A percentile compares a stretch with the other conserved stretches of the same genome.
Conservation (phyloP, 352 stramenopile genomes). For the Achlya hypogyna region DNA sequence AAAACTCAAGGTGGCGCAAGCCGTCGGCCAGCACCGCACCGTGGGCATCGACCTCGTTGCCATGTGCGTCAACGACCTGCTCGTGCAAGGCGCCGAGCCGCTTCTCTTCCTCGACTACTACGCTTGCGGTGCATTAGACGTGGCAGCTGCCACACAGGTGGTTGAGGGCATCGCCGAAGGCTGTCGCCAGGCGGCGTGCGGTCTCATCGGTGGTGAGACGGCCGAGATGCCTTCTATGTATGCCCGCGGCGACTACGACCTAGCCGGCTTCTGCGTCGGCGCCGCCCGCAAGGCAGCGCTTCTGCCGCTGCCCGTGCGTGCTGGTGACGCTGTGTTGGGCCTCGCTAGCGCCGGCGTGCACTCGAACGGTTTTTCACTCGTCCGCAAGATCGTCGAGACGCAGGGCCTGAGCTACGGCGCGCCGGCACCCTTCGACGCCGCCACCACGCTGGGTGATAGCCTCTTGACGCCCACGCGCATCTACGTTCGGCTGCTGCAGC, state of each 20-base stretch:
- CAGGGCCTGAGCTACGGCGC: constrained; percentile 76
- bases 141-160: constrained; percentile 90
- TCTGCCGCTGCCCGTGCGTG: constrained; percentile 74
- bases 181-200: constrained; percentile 92
- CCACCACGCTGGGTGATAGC: constrained; percentile 88
- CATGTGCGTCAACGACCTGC: constrained; percentile 99
- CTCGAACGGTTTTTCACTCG: constrained; percentile 98
- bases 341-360: constrained; percentile 94
- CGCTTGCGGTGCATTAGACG: constrained; percentile 94
- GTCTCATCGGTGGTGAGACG: constrained; percentile 94
- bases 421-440: constrained; percentile 56
- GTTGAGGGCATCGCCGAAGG: constrained; percentile 97
- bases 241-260: constrained; percentile 95
- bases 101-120: constrained; percentile 99
- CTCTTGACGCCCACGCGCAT: constrained; percentile 96
- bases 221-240: constrained; percentile 99
- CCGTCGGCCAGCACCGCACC: constrained; percentile 89
- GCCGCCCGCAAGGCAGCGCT: constrained; percentile 86
- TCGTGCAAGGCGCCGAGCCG: constrained; percentile 97
- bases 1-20: constrained; percentile 90
- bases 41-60: constrained; percentile 98
- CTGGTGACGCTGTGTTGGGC: constrained; percentile 92
- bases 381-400: constrained; percentile 94
- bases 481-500: constrained; percentile 91
- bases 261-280: constrained; percentile 97